phyloP scores from a whole-genome alignment of 495 filamentous ascomycete genomes.

The Neurospora discreta region DNA sequence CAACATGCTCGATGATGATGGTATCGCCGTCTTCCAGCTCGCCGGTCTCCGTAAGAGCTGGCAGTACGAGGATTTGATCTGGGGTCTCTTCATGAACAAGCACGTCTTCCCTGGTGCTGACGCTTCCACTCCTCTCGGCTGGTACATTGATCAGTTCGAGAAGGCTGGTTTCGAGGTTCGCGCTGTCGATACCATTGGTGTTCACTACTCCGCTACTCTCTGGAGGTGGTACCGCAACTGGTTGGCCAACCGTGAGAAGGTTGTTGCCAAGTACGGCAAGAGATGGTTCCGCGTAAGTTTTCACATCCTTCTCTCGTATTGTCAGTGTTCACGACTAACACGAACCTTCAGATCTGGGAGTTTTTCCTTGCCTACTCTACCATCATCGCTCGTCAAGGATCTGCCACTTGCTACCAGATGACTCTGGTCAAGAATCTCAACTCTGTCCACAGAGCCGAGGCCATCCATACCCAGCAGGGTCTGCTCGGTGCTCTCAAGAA shows the following conservation, averaged over 20 bases:
- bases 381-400: constrained; percentile 87
- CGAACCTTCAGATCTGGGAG: constrained; percentile 75
- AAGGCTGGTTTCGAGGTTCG: constrained; percentile 70
- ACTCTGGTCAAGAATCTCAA: constrained; percentile 96
- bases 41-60: constrained; percentile 70
- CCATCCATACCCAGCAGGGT: constrained; percentile 62
- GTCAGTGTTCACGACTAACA: constrained; percentile 1
- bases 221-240: constrained; percentile 99
- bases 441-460: constrained; percentile 86
- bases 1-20: constrained; percentile 82
- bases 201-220: constrained; percentile 93
- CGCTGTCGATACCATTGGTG: constrained; percentile 74
- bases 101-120: constrained; percentile 86
- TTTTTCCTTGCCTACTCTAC: constrained; percentile 92
- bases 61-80: constrained; percentile 84
- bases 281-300: constrained; percentile 86
- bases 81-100: constrained; percentile 89
- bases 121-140: constrained; percentile 69
- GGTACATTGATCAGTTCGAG: constrained; percentile 58
- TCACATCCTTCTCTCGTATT: not conserved
- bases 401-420: constrained; percentile 93
- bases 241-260: constrained; percentile 91
- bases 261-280: constrained; percentile 88
- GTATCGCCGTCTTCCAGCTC: constrained; percentile 73
- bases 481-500: constrained; percentile 57